phyloP scores from a whole-genome alignment of 306 rosid genomes.

The Trifolium repens region DNA sequence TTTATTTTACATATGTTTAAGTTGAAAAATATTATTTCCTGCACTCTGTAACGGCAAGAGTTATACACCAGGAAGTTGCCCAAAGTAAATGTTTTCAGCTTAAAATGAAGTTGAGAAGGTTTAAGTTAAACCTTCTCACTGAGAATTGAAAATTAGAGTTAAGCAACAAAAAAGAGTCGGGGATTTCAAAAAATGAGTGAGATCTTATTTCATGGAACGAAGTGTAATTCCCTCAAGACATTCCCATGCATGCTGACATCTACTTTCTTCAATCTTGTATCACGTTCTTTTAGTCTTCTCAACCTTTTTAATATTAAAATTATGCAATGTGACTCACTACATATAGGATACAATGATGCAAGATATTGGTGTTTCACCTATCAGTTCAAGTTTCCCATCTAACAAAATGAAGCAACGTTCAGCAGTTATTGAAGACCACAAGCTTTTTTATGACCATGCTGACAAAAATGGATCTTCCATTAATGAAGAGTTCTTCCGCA shows the following conservation, averaged over 20 bases:
- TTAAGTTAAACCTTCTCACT: not conserved
- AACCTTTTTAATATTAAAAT: constrained; percentile 27
- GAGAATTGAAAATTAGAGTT: too few species aligned
- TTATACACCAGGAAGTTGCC: constrained; percentile 1
- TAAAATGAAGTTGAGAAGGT: constrained; percentile 4
- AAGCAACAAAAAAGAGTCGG: not conserved
- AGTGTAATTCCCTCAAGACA: not conserved
- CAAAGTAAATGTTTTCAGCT: not conserved
- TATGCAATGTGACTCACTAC: constrained; percentile 37
- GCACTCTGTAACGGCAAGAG: not conserved
- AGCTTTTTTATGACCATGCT: constrained; percentile 42
- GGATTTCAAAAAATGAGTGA: not conserved
- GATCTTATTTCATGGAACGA: not conserved
- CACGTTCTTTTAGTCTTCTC: constrained; percentile 8
- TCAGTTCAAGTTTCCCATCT: constrained; percentile 55
- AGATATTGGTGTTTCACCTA: constrained; percentile 51
- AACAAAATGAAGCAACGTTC: constrained; percentile 48
- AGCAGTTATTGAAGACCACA: constrained; percentile 41
- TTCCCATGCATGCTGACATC: not conserved
- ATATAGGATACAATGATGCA: constrained; percentile 75
- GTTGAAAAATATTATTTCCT: not conserved
- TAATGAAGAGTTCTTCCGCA: constrained; percentile 49
- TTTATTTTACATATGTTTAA: not conserved
- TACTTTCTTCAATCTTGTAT: not conserved
- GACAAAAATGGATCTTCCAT: constrained; percentile 47